Evolutionary conservation across 768 basidiomycete species (phyloP), one percentile per base, ranked within the genome.

Genomic region (Pleurotus tuoliensis): DNA sequence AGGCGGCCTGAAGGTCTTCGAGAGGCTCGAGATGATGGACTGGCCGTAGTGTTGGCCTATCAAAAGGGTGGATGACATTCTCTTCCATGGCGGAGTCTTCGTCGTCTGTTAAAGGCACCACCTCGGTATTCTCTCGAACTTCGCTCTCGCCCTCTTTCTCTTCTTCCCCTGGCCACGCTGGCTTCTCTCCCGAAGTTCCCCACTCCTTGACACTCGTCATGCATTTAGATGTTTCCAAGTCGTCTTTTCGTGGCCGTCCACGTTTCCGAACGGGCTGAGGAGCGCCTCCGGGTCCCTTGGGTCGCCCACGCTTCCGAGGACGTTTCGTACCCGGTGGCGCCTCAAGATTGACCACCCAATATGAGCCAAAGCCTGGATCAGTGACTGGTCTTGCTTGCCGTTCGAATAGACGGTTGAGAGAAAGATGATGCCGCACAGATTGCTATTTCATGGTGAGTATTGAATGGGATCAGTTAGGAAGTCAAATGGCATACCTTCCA

Each of bases 251-350:
- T 16, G 56, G 59, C 25, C 59, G 48, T 5, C 59, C 59, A 4
- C 59, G 59, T 18, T 56, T 56, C 15, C 53, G 41, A 12, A 43
- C 56, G 43, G 56, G 51, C 25, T 52, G 59, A 6, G 50, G 49
- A 11, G 24, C 51, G 13, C 51, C 51, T 16, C 20, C 27, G 1
- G 38, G 51, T 5, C 51, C 51, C 37, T 58, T 81, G 7, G 81
- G 70, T 16, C 87, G 78, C 22, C 88, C 88, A 56, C 90, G 82
- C 66, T 92, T 92, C 18, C 90, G 82, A 43, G 90, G 90, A 56
- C 90, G 82, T 71, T 92, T 92, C 1, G 90, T 92, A 18, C 90
- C 90, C 2, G 90, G 90, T 11, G 90, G 89, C n/a, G 90, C 90
- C 47, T 81, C 69, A 18, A 92, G 76, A 69, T 92, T 92, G n/a